A percentile compares a stretch with the other conserved stretches of the same genome.
Evolutionary conservation across 1,284 basidiomycete genomes (phyloP).

Genomic region (Fomitopsis schrenkii): DNA sequence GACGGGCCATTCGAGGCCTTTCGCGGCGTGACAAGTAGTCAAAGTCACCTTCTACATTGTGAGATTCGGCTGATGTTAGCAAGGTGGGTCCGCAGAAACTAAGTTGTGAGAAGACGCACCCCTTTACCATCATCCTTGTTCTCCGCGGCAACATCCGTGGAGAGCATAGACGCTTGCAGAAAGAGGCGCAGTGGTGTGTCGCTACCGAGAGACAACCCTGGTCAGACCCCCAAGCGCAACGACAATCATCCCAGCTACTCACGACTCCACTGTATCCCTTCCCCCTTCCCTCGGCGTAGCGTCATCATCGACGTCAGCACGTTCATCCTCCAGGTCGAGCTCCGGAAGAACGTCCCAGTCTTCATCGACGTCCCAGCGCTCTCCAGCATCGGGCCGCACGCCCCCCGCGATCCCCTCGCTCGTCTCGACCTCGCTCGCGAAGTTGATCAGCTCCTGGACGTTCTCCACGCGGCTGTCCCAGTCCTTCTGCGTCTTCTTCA

Average conservation of each 20-base stretch:
- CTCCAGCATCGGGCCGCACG: slow-evolving; percentile 4
- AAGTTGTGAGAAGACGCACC: slow-evolving; percentile 31
- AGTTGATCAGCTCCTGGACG: slow-evolving; percentile 78
- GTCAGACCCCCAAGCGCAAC: not conserved
- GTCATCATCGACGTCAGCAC: slow-evolving; percentile 1
- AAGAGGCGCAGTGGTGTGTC: slow-evolving; percentile 74
- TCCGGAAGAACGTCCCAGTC: slow-evolving; percentile 13
- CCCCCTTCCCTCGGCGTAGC: not conserved
- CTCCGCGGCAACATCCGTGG: slow-evolving; percentile 72
- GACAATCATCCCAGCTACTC: not conserved
- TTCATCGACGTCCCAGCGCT: slow-evolving; percentile 13
- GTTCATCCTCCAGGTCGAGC: slow-evolving; percentile 17
- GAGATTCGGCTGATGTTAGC: not conserved
- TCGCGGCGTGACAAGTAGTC: slow-evolving; percentile 86
- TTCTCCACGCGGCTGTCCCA: slow-evolving; percentile 83
- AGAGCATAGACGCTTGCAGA: slow-evolving; percentile 81
- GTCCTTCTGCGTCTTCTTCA: slow-evolving; percentile 70
- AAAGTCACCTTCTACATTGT: slow-evolving; percentile 73
- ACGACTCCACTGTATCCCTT: not conserved
- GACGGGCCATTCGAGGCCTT: slow-evolving; percentile 91
- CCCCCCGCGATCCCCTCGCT: not conserved
- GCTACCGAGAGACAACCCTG: slow-evolving; percentile 26
- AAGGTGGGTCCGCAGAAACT: not conserved
- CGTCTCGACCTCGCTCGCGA: slow-evolving; percentile 51
- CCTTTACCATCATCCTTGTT: slow-evolving; percentile 56